Evolutionary conservation across 2,329 filamentous ascomycete genomes (phyloP).

Genomic region (Reticulascus tulasneorum): DNA sequence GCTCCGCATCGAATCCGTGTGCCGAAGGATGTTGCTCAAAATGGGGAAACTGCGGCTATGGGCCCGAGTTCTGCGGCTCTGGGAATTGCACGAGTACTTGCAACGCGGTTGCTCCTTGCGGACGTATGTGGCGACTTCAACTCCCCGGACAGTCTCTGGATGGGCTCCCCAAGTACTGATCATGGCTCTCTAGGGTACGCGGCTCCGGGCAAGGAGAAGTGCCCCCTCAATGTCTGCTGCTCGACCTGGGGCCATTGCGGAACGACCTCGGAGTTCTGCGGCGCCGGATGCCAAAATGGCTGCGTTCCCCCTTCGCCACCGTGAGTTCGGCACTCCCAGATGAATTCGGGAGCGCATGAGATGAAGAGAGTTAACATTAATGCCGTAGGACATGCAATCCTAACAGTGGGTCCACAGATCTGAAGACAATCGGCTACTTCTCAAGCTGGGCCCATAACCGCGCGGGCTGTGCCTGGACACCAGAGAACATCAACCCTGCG

Average conservation of each 20-base stretch:
- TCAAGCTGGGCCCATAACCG: slow-evolving; percentile 1
- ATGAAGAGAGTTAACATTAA: not conserved
- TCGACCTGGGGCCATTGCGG: slow-evolving; percentile 42
- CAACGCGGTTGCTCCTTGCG: not conserved
- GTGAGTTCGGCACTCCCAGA: not conserved
- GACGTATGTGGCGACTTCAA: not conserved
- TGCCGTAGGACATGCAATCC: slow-evolving; percentile 2
- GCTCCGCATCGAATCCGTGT: not conserved
- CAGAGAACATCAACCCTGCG: not conserved
- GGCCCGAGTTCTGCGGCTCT: not conserved
- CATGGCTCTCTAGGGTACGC: not conserved
- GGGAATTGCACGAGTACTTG: not conserved
- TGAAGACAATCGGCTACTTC: slow-evolving; percentile 1
- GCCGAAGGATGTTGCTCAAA: not conserved
- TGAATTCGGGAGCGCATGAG: not conserved
- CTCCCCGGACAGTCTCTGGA: not conserved
- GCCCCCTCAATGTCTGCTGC: slow-evolving; percentile 24
- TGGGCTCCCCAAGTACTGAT: not conserved
- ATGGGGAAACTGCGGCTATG: not conserved
- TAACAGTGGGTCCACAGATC: not conserved
- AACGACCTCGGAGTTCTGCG: slow-evolving; percentile 38
- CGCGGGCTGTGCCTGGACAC: not conserved
- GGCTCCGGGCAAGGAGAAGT: slow-evolving; percentile 19
- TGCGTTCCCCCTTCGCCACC: not conserved
- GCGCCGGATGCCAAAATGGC: not conserved